These are phyloP conservation scores for Naumovozyma dairenensis DNA, from an alignment of 805 yeast species.

Conservation along the genomic window DNA sequence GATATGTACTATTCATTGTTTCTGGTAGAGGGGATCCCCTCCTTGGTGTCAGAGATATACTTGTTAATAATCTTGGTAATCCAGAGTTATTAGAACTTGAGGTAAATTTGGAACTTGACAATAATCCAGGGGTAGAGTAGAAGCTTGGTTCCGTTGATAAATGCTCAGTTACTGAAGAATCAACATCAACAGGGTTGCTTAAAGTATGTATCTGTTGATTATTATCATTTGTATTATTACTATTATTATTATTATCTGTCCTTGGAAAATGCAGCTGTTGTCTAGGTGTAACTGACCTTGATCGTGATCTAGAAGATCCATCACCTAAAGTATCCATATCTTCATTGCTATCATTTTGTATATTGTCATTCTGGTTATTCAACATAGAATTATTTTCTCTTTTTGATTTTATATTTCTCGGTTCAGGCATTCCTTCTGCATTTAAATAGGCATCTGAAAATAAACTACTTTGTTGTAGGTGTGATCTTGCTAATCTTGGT, in stretches of 20 bases:
- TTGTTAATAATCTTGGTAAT: conserved; percentile 19
- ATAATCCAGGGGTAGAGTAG: neutral
- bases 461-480: conserved; percentile 21
- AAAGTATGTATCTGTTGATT: too few species aligned
- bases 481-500: conserved; percentile 17
- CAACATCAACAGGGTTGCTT: too few species aligned
- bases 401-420: conserved; percentile 17
- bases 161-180: neutral
- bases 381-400: neutral
- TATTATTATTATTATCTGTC: neutral
- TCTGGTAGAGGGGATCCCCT: conserved; percentile 42
- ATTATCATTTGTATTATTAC: neutral
- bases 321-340: conserved; percentile 14
- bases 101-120: too few species aligned
- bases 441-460: conserved; percentile 35
- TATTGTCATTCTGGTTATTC: conserved; percentile 2
- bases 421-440: conserved; percentile 34
- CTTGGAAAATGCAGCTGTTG: conserved; percentile 10
- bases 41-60: conserved; percentile 39
- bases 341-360: conserved; percentile 7
- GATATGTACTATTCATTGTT: neutral
- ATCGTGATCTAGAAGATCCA: conserved; percentile 24
- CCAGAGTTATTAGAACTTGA: conserved; percentile 6
- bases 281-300: conserved; percentile 20
- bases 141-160: neutral